Conservation (phyloP, 768 basidiomycete species). For the Daedaleopsis nitida region DNA sequence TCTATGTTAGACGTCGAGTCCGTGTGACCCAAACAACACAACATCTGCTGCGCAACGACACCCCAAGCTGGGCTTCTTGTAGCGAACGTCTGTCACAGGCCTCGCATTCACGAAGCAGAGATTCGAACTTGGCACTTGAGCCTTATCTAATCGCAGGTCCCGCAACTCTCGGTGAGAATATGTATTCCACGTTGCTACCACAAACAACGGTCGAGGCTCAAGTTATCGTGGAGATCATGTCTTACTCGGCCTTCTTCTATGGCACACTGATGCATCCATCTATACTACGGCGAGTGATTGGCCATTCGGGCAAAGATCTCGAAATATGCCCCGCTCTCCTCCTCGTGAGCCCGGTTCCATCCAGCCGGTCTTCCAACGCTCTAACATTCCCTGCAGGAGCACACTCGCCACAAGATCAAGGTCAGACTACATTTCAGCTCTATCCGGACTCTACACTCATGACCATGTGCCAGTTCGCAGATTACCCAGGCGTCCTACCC, state of each 20-base stretch:
- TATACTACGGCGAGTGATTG: conserved; percentile 77
- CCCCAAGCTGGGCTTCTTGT: too few relatives aligned
- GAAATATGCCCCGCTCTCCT: conserved; percentile 74
- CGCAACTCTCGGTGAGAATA: too few relatives aligned
- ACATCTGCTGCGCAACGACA: too few relatives aligned
- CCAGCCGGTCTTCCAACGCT: neutral
- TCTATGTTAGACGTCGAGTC: too few relatives aligned
- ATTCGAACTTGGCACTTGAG: too few relatives aligned
- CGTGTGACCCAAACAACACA: too few relatives aligned
- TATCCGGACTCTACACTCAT: neutral
- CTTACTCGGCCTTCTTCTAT: conserved; percentile 72
- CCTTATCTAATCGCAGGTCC: too few relatives aligned
- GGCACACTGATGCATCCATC: conserved; percentile 90
- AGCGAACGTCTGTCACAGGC: too few relatives aligned
- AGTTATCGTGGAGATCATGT: neutral
- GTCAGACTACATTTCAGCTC: conserved; percentile 32
- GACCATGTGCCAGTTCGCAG: conserved; percentile 47
- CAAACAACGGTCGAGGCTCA: too few relatives aligned
- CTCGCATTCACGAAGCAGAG: too few relatives aligned
- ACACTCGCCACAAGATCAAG: conserved; percentile 81
- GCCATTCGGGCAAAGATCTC: conserved; percentile 63
- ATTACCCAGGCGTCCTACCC: conserved; percentile 85
- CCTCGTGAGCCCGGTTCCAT: conserved; percentile 46
- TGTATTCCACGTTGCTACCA: too few relatives aligned
- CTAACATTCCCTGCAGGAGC: conserved; percentile 46